phyloP scores from a whole-genome alignment of 2,329 filamentous ascomycete species.

The Pseudogymnoascus sp. region DNA sequence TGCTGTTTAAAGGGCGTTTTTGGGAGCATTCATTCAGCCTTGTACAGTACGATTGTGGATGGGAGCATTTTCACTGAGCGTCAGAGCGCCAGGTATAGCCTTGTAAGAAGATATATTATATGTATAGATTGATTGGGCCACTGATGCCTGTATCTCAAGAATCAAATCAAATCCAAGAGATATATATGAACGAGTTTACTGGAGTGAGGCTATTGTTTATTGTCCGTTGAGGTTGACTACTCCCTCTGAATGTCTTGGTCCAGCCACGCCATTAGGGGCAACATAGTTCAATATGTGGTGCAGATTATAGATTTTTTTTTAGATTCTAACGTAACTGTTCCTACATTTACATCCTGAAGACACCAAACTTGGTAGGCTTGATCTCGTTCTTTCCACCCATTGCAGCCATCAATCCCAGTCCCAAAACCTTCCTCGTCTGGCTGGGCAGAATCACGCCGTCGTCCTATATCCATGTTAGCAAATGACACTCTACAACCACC shows the following conservation, averaged over 20 bases:
- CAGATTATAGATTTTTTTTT: not conserved
- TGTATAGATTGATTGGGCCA: conserved; percentile 4
- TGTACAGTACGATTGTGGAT: conserved; percentile 5
- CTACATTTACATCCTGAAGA: conserved; percentile 67
- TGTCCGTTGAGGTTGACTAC: not conserved
- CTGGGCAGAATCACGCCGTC: conserved; percentile 73
- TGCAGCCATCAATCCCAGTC: conserved; percentile 62
- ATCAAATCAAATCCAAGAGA: not conserved
- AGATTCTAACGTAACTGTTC: not conserved
- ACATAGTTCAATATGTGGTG: not conserved
- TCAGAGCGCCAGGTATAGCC: not conserved
- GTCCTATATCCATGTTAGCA: conserved; percentile 39
- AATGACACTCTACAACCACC: conserved; percentile 27
- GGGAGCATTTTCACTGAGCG: conserved; percentile 2
- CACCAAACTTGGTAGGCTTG: conserved; percentile 61
- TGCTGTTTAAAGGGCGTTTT: not conserved
- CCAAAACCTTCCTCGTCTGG: conserved; percentile 65
- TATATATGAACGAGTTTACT: not conserved
- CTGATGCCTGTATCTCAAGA: not conserved
- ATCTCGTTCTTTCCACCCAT: conserved; percentile 58
- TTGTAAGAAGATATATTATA: conserved; percentile 4
- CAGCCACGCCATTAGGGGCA: not conserved
- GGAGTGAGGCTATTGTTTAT: not conserved
- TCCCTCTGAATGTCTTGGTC: not conserved
- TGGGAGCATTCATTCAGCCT: conserved; percentile 2